phyloP scores from a whole-genome alignment of 148 eudicot genomes.

The Beta vulgaris region DNA sequence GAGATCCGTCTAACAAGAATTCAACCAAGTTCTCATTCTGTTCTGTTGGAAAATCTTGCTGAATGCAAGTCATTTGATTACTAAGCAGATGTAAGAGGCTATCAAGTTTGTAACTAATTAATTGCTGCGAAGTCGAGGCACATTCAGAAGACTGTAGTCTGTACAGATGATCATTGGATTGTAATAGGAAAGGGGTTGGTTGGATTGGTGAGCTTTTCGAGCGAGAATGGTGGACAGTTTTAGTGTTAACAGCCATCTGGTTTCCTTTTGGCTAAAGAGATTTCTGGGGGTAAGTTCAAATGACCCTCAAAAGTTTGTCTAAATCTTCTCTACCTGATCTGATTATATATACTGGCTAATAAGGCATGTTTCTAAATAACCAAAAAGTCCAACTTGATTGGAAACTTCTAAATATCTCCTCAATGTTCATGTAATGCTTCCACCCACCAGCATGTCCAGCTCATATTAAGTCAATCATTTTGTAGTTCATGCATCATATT shows the following conservation, averaged over 20 bases:
- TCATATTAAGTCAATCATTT: conserved; percentile 8
- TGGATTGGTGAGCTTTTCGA: conserved; percentile 11
- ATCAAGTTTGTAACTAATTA: conserved; percentile 10
- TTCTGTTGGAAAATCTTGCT: conserved; percentile 5
- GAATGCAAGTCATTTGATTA: neutral
- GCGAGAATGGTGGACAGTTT: conserved; percentile 6
- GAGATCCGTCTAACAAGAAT: conserved; percentile 22
- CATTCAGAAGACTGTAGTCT: neutral
- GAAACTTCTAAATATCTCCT: conserved; percentile 6
- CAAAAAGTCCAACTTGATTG: neutral
- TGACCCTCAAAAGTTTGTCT: neutral
- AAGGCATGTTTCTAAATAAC: neutral
- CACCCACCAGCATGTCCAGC: conserved; percentile 4
- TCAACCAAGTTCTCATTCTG: neutral
- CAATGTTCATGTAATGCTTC: conserved; percentile 12
- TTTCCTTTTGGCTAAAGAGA: neutral
- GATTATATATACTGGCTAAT: neutral
- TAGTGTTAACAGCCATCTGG: neutral
- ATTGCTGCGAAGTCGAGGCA: neutral
- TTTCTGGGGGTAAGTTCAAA: neutral
- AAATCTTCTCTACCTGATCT: neutral
- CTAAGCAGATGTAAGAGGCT: neutral
- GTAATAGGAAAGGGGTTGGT: neutral
- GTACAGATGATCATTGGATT: conserved; percentile 1
- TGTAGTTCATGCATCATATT: conserved; percentile 14